Evolutionary conservation across 176 grass and related monocot genomes (phyloP).

Genomic region (Oryza longistaminata): DNA sequence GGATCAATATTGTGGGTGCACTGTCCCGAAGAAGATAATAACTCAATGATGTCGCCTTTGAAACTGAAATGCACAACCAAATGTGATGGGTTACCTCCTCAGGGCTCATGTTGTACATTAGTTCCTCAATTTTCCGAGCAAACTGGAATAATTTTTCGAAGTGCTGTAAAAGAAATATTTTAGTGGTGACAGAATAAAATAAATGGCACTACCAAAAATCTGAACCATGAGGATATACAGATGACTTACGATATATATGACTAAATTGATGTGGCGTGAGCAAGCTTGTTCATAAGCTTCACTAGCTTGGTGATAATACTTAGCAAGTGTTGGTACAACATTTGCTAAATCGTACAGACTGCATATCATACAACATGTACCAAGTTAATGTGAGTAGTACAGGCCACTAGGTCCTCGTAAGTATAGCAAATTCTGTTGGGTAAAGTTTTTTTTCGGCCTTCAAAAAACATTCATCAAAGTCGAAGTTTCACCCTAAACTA

Average conservation of each 20-base stretch:
- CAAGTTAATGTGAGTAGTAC: neutral
- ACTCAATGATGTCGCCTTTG: conserved; percentile 2
- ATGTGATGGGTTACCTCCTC: conserved; percentile 56
- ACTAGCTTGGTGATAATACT: conserved; percentile 98
- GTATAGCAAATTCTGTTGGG: neutral
- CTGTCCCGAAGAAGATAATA: neutral
- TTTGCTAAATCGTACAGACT: conserved; percentile 93
- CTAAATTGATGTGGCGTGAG: conserved; percentile 90
- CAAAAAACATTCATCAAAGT: no score
- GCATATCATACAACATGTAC: conserved; percentile 28
- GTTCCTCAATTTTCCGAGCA: conserved; percentile 79
- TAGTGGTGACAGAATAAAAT: neutral
- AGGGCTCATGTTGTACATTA: conserved; percentile 71
- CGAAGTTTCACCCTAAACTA: no score
- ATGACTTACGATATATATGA: conserved; percentile 93
- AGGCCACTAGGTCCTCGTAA: neutral
- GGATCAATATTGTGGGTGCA: neutral
- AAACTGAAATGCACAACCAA: neutral
- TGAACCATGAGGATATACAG: conserved; percentile 4
- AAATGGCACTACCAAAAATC: conserved; percentile 10
- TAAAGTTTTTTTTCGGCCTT: no score
- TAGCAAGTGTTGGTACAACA: conserved; percentile 86
- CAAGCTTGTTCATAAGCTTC: conserved; percentile 95
- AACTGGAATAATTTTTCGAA: conserved; percentile 95
- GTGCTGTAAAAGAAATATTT: conserved; percentile 54